These are phyloP conservation scores for Podospora fimiseda DNA, from an alignment of 495 filamentous ascomycete species.

Conservation along the genomic window DNA sequence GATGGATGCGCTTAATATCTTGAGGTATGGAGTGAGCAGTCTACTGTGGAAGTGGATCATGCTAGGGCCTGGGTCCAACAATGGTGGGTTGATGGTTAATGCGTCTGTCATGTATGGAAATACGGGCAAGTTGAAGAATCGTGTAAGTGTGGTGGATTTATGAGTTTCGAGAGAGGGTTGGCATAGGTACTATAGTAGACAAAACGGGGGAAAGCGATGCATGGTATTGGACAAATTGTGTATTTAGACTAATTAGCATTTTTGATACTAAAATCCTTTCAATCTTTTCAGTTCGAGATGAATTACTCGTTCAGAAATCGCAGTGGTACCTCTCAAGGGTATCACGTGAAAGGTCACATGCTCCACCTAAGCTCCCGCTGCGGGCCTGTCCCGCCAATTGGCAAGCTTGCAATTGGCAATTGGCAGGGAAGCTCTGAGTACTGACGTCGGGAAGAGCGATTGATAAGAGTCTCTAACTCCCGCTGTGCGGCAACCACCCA, in stretches of 20 bases:
- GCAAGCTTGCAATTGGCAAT: slow-evolving; percentile 1
- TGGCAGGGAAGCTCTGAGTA: not conserved
- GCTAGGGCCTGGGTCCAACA: slow-evolving; percentile 51
- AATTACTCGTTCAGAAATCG: not conserved
- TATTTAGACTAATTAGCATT: too few species aligned
- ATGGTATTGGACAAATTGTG: too few species aligned
- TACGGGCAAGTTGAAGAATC: slow-evolving; percentile 58
- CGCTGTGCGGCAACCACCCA: slow-evolving; percentile 3
- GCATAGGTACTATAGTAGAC: too few species aligned
- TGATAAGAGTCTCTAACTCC: not conserved
- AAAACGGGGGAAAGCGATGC: too few species aligned
- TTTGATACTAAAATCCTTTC: not conserved
- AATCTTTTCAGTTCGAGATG: not conserved
- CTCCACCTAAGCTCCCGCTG: not conserved
- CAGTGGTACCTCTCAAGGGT: not conserved
- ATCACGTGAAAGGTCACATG: not conserved
- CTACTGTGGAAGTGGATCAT: slow-evolving; percentile 70
- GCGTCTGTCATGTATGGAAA: slow-evolving; percentile 66
- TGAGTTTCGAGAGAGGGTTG: too few species aligned
- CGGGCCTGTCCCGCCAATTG: not conserved
- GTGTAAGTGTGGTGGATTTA: slow-evolving; percentile 27
- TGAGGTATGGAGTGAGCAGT: slow-evolving; percentile 55
- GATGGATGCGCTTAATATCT: slow-evolving; percentile 54
- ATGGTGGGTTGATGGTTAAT: slow-evolving; percentile 64
- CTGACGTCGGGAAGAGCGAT: slow-evolving; percentile 1